Conservation (phyloP, 352 stramenopile species). For the Phytophthora tubulina region DNA sequence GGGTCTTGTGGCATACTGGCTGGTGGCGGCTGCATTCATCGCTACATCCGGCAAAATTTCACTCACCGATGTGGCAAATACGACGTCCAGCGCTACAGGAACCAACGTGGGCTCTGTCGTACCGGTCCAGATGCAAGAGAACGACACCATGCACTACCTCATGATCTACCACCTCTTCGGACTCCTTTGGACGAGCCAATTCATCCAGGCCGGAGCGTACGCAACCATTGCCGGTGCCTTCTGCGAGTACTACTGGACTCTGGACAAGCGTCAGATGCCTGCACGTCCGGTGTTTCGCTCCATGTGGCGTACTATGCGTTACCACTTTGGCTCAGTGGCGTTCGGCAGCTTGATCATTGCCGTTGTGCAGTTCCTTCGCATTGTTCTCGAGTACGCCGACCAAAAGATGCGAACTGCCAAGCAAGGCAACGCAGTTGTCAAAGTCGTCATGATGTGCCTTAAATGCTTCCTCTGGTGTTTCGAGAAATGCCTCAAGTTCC, state of each 20-base stretch:
- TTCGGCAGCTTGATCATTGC: conserved; percentile 90
- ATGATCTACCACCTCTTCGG: conserved; percentile 90
- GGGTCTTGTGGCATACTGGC: conserved; percentile 78
- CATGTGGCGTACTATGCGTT: conserved; percentile 73
- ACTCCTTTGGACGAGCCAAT: conserved; percentile 87
- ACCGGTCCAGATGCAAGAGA: conserved; percentile 53
- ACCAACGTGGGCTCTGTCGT: conserved; percentile 30
- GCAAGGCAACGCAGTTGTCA: conserved; percentile 70
- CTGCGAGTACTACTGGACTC: conserved; percentile 91
- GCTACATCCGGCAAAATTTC: conserved; percentile 70
- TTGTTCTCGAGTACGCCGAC: conserved; percentile 85
- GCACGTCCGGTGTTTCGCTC: conserved; percentile 63
- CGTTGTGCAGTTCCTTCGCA: conserved; percentile 81
- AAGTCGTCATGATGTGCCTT: conserved; percentile 89
- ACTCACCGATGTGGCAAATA: conserved; percentile 52
- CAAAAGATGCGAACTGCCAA: conserved; percentile 74
- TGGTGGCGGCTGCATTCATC: conserved; percentile 83
- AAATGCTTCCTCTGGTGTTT: conserved; percentile 91
- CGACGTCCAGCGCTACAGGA: conserved; percentile 36
- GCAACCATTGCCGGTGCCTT: conserved; percentile 83
- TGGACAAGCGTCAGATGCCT: conserved; percentile 71
- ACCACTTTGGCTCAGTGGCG: conserved; percentile 87
- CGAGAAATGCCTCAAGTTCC: conserved; percentile 92
- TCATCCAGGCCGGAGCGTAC: conserved; percentile 83
- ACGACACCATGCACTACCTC: conserved; percentile 79